phyloP scores from a whole-genome alignment of 1,139 yeast species.

The Ashbya aceris region DNA sequence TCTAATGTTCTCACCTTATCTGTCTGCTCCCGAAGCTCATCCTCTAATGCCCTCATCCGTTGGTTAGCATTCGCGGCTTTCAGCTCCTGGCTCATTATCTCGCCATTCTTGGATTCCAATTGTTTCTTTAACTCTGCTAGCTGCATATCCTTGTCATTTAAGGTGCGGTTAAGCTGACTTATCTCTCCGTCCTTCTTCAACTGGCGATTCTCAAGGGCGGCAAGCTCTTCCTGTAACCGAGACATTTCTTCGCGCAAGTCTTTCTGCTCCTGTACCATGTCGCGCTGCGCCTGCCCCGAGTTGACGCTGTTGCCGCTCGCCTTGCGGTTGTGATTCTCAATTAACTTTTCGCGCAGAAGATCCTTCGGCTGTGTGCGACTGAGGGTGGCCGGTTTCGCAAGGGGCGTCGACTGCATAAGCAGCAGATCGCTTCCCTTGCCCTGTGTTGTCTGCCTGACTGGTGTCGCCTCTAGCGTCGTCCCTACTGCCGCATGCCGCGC shows the following conservation, averaged over 20 bases:
- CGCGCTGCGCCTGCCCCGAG: slow-evolving; percentile 4
- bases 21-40: background rate
- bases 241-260: slow-evolving; percentile 11
- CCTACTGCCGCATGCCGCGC: slow-evolving; percentile 12
- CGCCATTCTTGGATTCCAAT: background rate
- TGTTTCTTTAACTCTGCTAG: slow-evolving; percentile 1
- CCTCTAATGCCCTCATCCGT: background rate
- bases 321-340: slow-evolving; percentile 7
- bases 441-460: slow-evolving; percentile 12
- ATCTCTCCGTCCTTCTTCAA: slow-evolving; percentile 8
- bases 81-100: background rate
- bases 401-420: slow-evolving; percentile 18
- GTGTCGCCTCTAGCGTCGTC: slow-evolving; percentile 12
- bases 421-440: slow-evolving; percentile 8
- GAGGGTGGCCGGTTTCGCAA: slow-evolving; percentile 7
- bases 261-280: slow-evolving; percentile 6
- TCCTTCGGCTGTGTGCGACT: slow-evolving; percentile 11
- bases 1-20: background rate
- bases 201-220: slow-evolving; percentile 4
- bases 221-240: slow-evolving; percentile 10
- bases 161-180: slow-evolving; percentile 2
- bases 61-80: background rate
- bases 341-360: slow-evolving; percentile 10
- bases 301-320: background rate
- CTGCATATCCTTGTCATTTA: slow-evolving; percentile 1